phyloP scores from a whole-genome alignment of 129 eudicot genomes.

The Artemisia tridentata region DNA sequence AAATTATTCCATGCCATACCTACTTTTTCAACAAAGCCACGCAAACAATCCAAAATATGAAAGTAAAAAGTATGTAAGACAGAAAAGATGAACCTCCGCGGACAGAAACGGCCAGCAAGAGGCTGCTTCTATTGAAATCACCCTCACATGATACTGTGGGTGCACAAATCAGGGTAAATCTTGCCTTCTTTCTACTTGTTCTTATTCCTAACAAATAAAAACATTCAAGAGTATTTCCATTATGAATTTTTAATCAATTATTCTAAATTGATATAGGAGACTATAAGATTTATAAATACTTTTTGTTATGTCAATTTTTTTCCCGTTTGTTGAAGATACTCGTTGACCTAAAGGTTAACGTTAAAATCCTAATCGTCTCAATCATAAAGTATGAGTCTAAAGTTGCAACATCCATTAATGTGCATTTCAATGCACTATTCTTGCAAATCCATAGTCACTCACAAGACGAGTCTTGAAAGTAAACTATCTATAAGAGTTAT shows the following conservation, averaged over 20 bases:
- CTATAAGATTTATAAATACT: no score
- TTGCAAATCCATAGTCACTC: no score
- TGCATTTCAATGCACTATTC: no score
- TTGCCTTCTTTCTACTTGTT: not conserved
- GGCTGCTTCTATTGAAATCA: conserved; percentile 51
- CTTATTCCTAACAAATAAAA: not conserved
- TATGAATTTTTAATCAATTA: not conserved
- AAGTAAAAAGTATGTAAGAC: conserved; percentile 84
- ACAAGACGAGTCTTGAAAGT: no score
- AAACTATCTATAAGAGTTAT: no score
- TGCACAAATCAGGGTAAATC: conserved; percentile 17
- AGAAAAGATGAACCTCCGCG: conserved; percentile 93
- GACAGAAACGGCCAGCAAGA: conserved; percentile 65
- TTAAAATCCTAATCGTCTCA: no score
- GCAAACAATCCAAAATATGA: conserved; percentile 59
- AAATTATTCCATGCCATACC: conserved; percentile 98
- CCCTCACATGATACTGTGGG: conserved; percentile 24
- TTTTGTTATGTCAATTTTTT: no score
- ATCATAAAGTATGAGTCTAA: no score
- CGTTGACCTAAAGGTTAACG: no score
- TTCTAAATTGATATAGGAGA: no score
- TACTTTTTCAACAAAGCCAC: conserved; percentile 89
- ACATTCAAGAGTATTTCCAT: not conserved
- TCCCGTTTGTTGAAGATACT: no score
- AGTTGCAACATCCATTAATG: no score